These are phyloP conservation scores for Gnomoniopsis sp. DNA, from an alignment of 2,329 filamentous ascomycete genomes.

Conservation along the genomic window DNA sequence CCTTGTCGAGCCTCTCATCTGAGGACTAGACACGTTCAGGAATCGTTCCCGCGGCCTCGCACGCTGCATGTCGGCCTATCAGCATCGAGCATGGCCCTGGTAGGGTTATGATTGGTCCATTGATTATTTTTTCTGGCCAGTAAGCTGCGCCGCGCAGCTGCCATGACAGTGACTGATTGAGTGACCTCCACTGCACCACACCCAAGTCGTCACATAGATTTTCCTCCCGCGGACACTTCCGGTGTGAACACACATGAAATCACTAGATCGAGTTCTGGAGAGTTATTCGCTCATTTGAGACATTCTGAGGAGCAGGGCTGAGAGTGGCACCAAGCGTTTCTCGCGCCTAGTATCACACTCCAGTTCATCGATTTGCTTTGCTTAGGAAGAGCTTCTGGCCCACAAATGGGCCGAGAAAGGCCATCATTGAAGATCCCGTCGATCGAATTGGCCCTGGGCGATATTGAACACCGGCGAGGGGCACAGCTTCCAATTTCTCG, in stretches of 20 bases:
- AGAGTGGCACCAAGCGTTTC: background rate
- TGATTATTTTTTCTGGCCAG: background rate
- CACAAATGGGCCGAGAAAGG: background rate
- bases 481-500: background rate
- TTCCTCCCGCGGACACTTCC: background rate
- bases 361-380: background rate
- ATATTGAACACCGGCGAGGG: background rate
- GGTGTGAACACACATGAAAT: background rate
- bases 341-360: background rate
- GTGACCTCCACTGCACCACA: slow-evolving; percentile 1
- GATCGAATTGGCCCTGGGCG: background rate
- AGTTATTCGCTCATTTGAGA: background rate
- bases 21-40: background rate
- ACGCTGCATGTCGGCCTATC: slow-evolving; percentile 2
- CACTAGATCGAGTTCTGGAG: background rate
- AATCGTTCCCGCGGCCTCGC: background rate
- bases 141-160: too few relatives aligned
- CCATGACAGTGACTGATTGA: background rate
- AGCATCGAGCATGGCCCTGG: background rate
- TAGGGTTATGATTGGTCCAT: background rate
- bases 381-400: background rate
- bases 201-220: background rate
- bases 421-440: background rate
- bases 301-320: background rate
- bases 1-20: background rate